These are phyloP conservation scores for Cornus controversa DNA, from an alignment of 148 eudicot species.

Conservation along the genomic window DNA sequence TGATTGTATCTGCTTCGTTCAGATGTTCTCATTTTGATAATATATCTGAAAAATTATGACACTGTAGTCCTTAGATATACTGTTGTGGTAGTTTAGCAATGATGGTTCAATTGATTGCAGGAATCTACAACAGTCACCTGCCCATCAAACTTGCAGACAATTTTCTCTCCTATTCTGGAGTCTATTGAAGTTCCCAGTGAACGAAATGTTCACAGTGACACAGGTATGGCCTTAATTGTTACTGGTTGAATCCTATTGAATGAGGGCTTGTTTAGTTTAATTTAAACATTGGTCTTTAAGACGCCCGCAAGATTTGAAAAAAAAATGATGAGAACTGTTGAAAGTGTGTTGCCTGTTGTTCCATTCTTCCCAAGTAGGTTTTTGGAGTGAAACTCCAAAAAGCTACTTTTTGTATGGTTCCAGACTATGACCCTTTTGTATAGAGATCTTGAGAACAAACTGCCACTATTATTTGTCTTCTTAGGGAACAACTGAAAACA, in stretches of 20 bases:
- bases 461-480: too few species aligned
- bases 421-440: too few species aligned
- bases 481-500: too few species aligned
- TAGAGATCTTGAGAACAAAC: too few species aligned
- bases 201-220: slow-evolving; percentile 21
- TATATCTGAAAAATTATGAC: neutral
- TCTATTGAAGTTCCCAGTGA: slow-evolving; percentile 35
- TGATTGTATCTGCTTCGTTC: neutral
- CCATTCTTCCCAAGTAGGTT: neutral
- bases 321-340: neutral
- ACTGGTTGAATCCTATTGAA: neutral
- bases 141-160: slow-evolving; percentile 54
- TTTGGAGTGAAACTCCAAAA: neutral
- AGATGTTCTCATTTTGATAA: neutral
- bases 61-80: neutral
- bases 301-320: neutral
- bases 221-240: slow-evolving; percentile 41
- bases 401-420: neutral
- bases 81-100: neutral
- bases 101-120: slow-evolving; percentile 34
- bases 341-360: neutral
- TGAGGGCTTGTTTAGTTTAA: slow-evolving; percentile 2
- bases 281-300: neutral
- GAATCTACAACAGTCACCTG: slow-evolving; percentile 45
- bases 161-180: slow-evolving; percentile 61